Conservation (phyloP, 208 protist genomes). For the Wallacemonas collosoma region DNA sequence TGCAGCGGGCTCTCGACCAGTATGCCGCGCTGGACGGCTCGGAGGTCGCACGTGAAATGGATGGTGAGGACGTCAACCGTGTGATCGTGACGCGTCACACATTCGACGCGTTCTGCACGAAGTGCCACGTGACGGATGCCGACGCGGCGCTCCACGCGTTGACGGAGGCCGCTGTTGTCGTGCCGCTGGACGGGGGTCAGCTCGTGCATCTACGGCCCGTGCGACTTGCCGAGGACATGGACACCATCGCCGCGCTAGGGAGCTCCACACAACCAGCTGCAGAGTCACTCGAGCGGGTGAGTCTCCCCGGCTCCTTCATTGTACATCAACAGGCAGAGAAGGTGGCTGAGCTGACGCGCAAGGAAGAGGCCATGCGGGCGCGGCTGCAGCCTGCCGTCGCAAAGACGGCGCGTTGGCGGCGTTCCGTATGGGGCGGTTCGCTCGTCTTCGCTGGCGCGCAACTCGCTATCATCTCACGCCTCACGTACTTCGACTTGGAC, state of each 20-base stretch:
- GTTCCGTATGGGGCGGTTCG: slow-evolving; percentile 60
- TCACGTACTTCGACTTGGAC: slow-evolving; percentile 88
- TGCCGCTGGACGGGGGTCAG: slow-evolving; percentile 47
- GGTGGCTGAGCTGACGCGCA: slow-evolving; percentile 30
- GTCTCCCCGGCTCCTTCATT: slow-evolving; percentile 31
- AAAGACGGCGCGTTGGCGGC: slow-evolving; percentile 56
- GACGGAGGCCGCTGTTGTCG: slow-evolving; percentile 50
- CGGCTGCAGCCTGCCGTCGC: slow-evolving; percentile 49
- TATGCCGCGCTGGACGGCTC: slow-evolving; percentile 38
- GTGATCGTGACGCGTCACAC: slow-evolving; percentile 51
- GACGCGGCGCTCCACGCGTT: slow-evolving; percentile 44
- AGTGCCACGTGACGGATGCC: slow-evolving; percentile 53
- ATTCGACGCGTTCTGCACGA: slow-evolving; percentile 58
- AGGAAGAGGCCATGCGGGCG: slow-evolving; percentile 42
- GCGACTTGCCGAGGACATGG: slow-evolving; percentile 49
- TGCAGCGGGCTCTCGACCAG: slow-evolving; percentile 56
- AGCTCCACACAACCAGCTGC: background rate
- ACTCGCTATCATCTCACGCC: slow-evolving; percentile 75
- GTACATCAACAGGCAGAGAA: slow-evolving; percentile 41
- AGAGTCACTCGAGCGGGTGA: background rate
- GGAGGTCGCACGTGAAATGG: slow-evolving; percentile 10
- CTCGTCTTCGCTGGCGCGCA: slow-evolving; percentile 64
- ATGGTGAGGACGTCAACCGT: slow-evolving; percentile 21
- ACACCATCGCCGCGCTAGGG: background rate
- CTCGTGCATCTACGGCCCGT: slow-evolving; percentile 66